Conservation (phyloP, 148 eudicot species). For the Salicornia ramosissima region DNA sequence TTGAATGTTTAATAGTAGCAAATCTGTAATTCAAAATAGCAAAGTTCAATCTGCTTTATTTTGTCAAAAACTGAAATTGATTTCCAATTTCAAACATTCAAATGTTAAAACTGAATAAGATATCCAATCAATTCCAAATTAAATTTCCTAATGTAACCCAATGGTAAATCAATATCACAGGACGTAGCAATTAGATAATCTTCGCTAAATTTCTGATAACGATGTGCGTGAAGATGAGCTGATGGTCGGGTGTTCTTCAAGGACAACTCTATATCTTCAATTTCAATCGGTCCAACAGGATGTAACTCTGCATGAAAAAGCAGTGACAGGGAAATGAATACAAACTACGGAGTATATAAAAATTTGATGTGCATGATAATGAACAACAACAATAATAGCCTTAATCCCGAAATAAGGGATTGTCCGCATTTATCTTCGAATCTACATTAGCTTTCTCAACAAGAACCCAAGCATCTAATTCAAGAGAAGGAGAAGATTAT, state of each 20-base stretch:
- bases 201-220: constrained; percentile 78
- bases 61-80: too few relatives aligned
- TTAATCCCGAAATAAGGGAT: too few relatives aligned
- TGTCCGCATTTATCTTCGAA: too few relatives aligned
- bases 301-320: constrained; percentile 62
- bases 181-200: too few relatives aligned
- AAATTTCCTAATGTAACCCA: too few relatives aligned
- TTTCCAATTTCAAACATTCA: too few relatives aligned
- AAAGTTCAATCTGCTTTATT: too few relatives aligned
- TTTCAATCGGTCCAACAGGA: constrained; percentile 70
- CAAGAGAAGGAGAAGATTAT: not conserved
- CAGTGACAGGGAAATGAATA: not conserved
- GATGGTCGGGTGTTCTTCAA: constrained; percentile 92
- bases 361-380: not conserved
- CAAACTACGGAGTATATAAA: not conserved
- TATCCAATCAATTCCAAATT: too few relatives aligned
- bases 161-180: too few relatives aligned
- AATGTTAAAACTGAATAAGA: too few relatives aligned
- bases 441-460: not conserved
- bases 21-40: too few relatives aligned
- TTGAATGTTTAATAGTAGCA: too few relatives aligned
- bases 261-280: constrained; percentile 68
- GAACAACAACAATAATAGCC: not conserved
- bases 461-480: not conserved
- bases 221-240: constrained; percentile 83